These are phyloP conservation scores for Tolypocladium amazonense DNA, from an alignment of 2,329 filamentous ascomycete genomes.

Conservation along the genomic window DNA sequence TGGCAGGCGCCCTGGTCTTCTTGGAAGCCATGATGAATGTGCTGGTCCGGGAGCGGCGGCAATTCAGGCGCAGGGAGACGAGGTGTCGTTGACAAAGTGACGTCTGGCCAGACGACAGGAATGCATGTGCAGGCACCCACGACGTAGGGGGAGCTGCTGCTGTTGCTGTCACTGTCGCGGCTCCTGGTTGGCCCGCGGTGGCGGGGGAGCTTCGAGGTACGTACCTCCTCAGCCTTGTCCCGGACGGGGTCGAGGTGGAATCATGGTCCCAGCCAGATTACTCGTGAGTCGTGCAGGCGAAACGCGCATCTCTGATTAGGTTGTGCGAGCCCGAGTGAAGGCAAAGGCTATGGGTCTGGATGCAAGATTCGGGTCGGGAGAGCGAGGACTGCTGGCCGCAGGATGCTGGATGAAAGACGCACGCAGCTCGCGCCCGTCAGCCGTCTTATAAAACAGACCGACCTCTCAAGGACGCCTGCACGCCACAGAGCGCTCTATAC, in stretches of 20 bases:
- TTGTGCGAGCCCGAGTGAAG: neutral
- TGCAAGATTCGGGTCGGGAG: neutral
- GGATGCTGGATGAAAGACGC: neutral
- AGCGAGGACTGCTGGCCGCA: no score
- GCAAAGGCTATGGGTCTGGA: no score
- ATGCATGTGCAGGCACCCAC: neutral
- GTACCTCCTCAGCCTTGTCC: neutral
- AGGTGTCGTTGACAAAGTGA: neutral
- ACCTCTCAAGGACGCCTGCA: no score
- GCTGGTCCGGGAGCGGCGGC: neutral
- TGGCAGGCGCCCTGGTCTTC: slow-evolving; percentile 41
- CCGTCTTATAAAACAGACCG: neutral
- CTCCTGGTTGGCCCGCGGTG: neutral
- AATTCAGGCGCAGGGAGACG: neutral
- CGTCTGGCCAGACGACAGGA: neutral
- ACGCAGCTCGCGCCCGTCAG: neutral
- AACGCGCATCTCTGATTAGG: neutral
- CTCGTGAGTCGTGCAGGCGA: neutral
- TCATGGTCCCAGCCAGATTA: neutral
- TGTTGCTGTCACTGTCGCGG: neutral
- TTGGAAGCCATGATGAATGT: slow-evolving; percentile 44
- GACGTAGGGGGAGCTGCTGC: neutral
- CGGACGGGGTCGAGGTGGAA: neutral
- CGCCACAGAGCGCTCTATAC: neutral
- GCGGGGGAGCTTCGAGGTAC: neutral